Evolutionary conservation across 1,284 basidiomycete species (phyloP).

Genomic region (Termitomyces sp.): DNA sequence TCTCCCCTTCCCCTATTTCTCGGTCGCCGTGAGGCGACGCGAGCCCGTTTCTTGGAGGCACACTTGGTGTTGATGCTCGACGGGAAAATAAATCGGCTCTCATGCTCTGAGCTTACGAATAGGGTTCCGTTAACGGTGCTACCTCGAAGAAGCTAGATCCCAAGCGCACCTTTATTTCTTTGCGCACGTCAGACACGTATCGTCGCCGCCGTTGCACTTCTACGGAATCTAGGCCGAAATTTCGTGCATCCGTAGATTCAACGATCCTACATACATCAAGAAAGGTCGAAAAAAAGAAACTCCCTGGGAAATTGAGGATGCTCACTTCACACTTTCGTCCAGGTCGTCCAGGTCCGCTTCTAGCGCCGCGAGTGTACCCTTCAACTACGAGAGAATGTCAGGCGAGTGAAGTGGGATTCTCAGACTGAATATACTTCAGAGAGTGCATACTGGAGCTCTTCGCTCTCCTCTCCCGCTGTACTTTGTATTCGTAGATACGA

Average conservation of each 20-base stretch:
- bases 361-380: conserved; percentile 67
- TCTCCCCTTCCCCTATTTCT: conserved; percentile 33
- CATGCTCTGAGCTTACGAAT: conserved; percentile 57
- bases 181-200: conserved; percentile 71
- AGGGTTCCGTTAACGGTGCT: conserved; percentile 7
- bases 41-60: conserved; percentile 12
- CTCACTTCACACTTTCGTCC: conserved; percentile 81
- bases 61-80: conserved; percentile 5
- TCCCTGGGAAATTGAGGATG: neutral
- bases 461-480: conserved; percentile 59
- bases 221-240: conserved; percentile 72
- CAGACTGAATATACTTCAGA: conserved; percentile 51
- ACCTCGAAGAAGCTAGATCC: neutral
- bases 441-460: conserved; percentile 68
- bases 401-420: neutral
- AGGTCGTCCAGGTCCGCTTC: conserved; percentile 85
- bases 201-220: conserved; percentile 70
- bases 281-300: conserved; percentile 9
- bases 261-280: conserved; percentile 50
- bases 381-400: conserved; percentile 43
- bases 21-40: conserved; percentile 14
- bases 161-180: conserved; percentile 70
- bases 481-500: conserved; percentile 74
- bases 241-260: conserved; percentile 74
- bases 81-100: conserved; percentile 45